Evolutionary conservation across 1,284 basidiomycete genomes (phyloP), one percentile per base, ranked within the genome.

Genomic region (Phaffia rhodozyma): DNA sequence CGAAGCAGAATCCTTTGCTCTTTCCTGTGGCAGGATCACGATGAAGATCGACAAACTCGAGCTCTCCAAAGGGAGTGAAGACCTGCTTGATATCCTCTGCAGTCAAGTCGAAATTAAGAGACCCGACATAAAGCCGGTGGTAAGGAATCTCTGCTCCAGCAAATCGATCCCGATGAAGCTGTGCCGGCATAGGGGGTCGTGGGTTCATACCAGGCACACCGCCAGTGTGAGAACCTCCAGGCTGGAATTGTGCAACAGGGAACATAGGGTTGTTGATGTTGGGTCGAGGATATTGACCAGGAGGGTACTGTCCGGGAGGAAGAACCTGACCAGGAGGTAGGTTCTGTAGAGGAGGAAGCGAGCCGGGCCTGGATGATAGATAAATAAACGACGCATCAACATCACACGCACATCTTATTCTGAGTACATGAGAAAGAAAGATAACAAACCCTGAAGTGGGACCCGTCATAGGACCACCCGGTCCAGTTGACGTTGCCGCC

Each of bases 31-130:
- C 55, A 7, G 89, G 86, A 75, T 97, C 92, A 72, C 86, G 84
- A 76, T 97, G 94, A 72, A 98, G 83, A 80, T 99, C 94, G 73
- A 98, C 93, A 78, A 94, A 94, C 76, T 94, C 93, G 69, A 99
- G 82, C 76, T 91, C 88, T 70, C 94, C 94, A 75, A 98, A 99
- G 4, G 94, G 92, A 74, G 94, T 91, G 76, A 99, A 99, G 69
- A 98, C 94, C 81, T 96, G 89, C 76, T 87, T 89, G 76, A 99
- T 87, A 79, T 98, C 93, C 69, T 90, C 87, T 76, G 93, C 88
- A 59, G 89, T 90, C 68, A 99, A 85, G 75, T 91, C 92, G 80
- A 94, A 97, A 75, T 97, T 90, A 56, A 99, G 79, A 67, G 91
- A 94, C 67, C 93, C 91, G 73, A 99, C 91, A 75, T 96, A 98